Base-by-base conservation (phyloP, 345 rosid species). In the Gossypium bickii region DNA sequence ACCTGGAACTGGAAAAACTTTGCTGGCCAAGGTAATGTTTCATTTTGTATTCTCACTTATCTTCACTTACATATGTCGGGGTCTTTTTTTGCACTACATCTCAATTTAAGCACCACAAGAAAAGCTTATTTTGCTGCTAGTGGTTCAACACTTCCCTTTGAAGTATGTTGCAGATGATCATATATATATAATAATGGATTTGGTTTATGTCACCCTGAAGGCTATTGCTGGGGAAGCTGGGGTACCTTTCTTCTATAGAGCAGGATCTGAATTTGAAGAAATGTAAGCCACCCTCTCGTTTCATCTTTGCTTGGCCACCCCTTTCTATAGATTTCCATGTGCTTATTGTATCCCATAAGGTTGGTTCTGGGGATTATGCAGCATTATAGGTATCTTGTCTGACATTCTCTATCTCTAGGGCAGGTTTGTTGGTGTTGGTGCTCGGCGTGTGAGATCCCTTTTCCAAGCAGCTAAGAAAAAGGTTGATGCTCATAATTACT, bases 191-290 rank as follows among this genome's bases (percentile, higher is more conserved):
- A 45, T 67, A n/a, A 67, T 38, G 55, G 56, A 27, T 59, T 62
- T 78, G 38, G 18, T 68, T 73, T 49, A 45, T 74, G 76, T 76
- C 76, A 74, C 48, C 78, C 80, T 67, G 49, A 82, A 96, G 99
- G 99, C 99, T 48, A 96, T 93, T 85, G 98, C 99, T 81, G 99
- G 99, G 81, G 99, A 96, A 88, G 99, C 99, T 64, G 99, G 99
- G 44, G 99, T 93, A 45, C 98, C 99, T 47, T 93, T 95, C 83
- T 95, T 95, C 86, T 95, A 95, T 60, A 87, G 99, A 82, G 97
- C 99, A 61, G 99, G 99, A 65, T 96, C 99, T 78, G 99, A 93
- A 86, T 96, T 96, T 86, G 99, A 96, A 89, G 98, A 96, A 86
- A 96, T 93, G 99, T 93, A 83, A 89, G 98, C 74, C 59, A 68